Percentiles rank a stretch among this genome's conserved stretches.
Evolutionary conservation across 495 filamentous ascomycete genomes (phyloP).

Genomic region (Penicillium riverlandense): DNA sequence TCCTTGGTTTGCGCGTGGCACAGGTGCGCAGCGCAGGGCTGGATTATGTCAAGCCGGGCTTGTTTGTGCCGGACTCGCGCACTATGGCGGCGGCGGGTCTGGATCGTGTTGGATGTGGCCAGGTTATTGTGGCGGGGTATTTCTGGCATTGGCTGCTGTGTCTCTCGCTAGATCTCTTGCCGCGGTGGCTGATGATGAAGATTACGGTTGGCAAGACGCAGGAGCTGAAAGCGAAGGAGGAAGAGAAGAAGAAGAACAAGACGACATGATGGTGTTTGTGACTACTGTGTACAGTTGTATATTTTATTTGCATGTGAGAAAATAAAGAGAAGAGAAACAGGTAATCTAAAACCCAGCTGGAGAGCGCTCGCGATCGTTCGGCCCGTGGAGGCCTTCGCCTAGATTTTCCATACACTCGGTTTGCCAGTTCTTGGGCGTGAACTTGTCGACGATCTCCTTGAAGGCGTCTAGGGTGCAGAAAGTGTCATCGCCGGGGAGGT

Average conservation of each 20-base stretch:
- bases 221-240: slow-evolving; percentile 4
- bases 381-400: slow-evolving; percentile 37
- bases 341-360: slow-evolving; percentile 29
- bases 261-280: neutral
- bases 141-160: slow-evolving; percentile 22
- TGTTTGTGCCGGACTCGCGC: slow-evolving; percentile 16
- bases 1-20: slow-evolving; percentile 22
- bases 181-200: slow-evolving; percentile 14
- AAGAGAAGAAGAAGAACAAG: slow-evolving; percentile 11
- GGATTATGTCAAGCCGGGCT: slow-evolving; percentile 7
- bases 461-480: slow-evolving; percentile 93
- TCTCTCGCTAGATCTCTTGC: slow-evolving; percentile 12
- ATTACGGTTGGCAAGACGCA: slow-evolving; percentile 7
- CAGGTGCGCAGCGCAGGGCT: slow-evolving; percentile 13
- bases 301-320: neutral
- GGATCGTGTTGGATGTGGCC: slow-evolving; percentile 23
- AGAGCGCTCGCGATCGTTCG: slow-evolving; percentile 24
- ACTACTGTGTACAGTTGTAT: neutral
- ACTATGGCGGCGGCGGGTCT: slow-evolving; percentile 18
- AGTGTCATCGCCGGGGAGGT: slow-evolving; percentile 79
- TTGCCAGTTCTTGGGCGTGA: slow-evolving; percentile 76
- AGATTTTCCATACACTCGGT: slow-evolving; percentile 63
- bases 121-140: slow-evolving; percentile 18
- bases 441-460: slow-evolving; percentile 85
- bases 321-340: slow-evolving; percentile 1